phyloP scores from a whole-genome alignment of 2,329 filamentous ascomycete genomes.

The Cladophialophora carrionii region DNA sequence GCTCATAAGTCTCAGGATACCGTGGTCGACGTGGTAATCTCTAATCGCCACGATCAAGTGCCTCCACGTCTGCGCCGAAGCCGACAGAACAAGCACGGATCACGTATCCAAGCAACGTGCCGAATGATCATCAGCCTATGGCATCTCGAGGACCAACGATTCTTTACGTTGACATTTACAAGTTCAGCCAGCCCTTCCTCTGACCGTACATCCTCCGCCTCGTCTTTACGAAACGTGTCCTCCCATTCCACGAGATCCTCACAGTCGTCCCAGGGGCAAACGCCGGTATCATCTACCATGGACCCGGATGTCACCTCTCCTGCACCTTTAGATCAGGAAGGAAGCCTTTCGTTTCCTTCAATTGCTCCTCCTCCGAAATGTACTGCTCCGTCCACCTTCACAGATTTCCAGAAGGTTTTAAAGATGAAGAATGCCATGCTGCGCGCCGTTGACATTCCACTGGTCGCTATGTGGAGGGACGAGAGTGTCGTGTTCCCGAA shows the following conservation, averaged over 20 bases:
- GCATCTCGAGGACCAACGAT: slow-evolving; percentile 68
- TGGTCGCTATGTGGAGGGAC: slow-evolving; percentile 80
- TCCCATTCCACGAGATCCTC: slow-evolving; percentile 31
- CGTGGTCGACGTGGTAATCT: slow-evolving; percentile 68
- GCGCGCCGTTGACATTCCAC: slow-evolving; percentile 73
- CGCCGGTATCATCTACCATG: slow-evolving; percentile 39
- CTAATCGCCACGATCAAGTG: slow-evolving; percentile 47
- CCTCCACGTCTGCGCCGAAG: slow-evolving; percentile 36
- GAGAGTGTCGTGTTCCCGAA: slow-evolving; percentile 75
- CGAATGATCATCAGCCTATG: slow-evolving; percentile 79
- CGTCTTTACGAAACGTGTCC: slow-evolving; percentile 25
- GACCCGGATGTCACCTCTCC: slow-evolving; percentile 56
- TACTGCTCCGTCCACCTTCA: slow-evolving; percentile 61
- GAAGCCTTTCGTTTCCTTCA: slow-evolving; percentile 65
- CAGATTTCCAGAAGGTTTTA: slow-evolving; percentile 71
- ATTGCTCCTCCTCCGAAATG: slow-evolving; percentile 65
- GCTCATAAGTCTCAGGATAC: slow-evolving; percentile 60
- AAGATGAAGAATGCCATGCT: slow-evolving; percentile 77
- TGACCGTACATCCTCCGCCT: slow-evolving; percentile 35
- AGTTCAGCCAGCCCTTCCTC: slow-evolving; percentile 52
- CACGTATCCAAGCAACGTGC: slow-evolving; percentile 57
- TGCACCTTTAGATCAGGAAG: slow-evolving; percentile 57
- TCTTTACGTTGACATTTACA: slow-evolving; percentile 76
- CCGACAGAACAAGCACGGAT: slow-evolving; percentile 44
- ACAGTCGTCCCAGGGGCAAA: slow-evolving; percentile 36